Evolutionary conservation across 176 grass and related monocot species (phyloP).

Genomic region (Coix lacrymajobi): DNA sequence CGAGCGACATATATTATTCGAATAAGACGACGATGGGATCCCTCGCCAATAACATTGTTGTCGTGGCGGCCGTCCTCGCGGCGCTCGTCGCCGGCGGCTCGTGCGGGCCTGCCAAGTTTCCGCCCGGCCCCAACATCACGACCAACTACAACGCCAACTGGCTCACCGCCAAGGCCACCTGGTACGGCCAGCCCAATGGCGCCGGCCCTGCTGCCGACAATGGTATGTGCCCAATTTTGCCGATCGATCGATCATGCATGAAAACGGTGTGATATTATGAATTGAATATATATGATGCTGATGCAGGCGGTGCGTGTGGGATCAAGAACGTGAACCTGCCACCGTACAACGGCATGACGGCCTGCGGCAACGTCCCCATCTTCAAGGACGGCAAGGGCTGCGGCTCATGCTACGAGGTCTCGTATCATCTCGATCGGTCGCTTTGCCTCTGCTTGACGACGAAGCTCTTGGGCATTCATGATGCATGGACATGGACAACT

Average conservation of each 20-base stretch:
- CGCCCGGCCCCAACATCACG: background rate
- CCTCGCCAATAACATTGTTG: background rate
- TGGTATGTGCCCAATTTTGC: background rate
- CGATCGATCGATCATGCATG: background rate
- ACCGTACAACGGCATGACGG: conserved; percentile 4
- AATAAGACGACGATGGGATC: background rate
- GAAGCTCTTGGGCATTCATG: no score
- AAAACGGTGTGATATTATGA: no score
- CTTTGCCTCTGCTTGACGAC: no score
- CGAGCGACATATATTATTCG: no score
- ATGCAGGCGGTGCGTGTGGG: conserved; percentile 28
- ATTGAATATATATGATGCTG: no score
- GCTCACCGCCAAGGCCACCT: conserved; percentile 50
- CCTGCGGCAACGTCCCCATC: conserved; percentile 1
- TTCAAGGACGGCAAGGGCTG: conserved; percentile 34
- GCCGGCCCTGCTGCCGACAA: conserved; percentile 61
- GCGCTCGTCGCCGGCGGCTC: background rate
- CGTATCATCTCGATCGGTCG: no score
- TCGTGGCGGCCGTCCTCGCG: background rate
- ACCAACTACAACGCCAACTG: conserved; percentile 31
- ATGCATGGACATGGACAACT: no score
- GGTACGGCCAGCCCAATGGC: conserved; percentile 66
- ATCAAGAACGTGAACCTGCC: conserved; percentile 3
- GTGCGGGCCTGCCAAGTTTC: background rate
- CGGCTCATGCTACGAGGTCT: conserved; percentile 70